Percentiles rank a stretch among this genome's conserved stretches.
phyloP scores from a whole-genome alignment of 176 grass and related monocot genomes.

The Aegilops umbellulata region DNA sequence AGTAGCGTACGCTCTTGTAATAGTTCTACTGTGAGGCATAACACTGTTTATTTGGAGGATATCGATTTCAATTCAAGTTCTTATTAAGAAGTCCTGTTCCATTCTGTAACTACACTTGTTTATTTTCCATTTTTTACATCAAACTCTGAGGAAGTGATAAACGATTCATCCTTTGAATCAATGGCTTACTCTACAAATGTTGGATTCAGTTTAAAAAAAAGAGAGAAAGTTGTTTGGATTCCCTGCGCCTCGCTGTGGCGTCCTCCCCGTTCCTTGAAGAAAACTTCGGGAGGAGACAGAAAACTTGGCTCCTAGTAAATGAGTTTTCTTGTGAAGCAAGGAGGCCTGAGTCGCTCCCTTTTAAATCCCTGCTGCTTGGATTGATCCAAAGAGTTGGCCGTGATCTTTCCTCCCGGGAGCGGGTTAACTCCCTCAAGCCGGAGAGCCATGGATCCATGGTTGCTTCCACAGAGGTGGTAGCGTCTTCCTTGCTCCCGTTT shows the following conservation, averaged over 20 bases:
- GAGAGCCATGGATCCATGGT: not conserved
- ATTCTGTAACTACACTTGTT: not conserved
- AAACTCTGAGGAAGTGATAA: not conserved
- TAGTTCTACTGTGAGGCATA: slow-evolving; percentile 14
- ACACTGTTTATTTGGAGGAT: slow-evolving; percentile 1
- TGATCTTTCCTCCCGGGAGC: not conserved
- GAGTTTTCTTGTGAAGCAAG: slow-evolving; percentile 42
- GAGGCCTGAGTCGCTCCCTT: not conserved
- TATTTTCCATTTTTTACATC: not conserved
- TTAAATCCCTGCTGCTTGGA: not conserved
- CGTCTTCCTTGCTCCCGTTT: slow-evolving; percentile 6
- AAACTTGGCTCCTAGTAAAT: not conserved
- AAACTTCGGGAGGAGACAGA: not conserved
- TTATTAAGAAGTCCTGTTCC: not conserved
- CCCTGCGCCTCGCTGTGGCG: not conserved
- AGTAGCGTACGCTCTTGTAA: slow-evolving; percentile 19
- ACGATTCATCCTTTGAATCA: not conserved
- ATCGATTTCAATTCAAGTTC: not conserved
- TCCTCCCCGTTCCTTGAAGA: not conserved
- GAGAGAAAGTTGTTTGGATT: not conserved
- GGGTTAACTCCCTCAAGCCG: not conserved
- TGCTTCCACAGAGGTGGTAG: not conserved
- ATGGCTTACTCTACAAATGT: not conserved
- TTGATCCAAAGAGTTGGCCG: slow-evolving; percentile 6
- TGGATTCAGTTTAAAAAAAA: not conserved